Conservation (phyloP, 78 protist species). For the Speleostelium caveatum region DNA sequence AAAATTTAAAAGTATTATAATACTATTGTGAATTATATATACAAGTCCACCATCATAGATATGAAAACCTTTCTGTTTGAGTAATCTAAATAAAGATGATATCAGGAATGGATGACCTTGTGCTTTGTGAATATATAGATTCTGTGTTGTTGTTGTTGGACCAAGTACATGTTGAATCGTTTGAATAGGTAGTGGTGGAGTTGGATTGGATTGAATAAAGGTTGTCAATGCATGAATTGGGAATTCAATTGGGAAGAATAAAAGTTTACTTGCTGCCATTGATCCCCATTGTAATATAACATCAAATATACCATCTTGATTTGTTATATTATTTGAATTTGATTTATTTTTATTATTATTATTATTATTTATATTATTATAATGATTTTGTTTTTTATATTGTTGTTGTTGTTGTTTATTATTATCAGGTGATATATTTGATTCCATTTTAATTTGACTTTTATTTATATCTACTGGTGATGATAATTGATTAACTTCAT, state of each 20-base stretch:
- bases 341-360: too few species aligned
- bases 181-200: slow-evolving; percentile 47
- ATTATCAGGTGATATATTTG: too few species aligned
- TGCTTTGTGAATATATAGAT: not conserved
- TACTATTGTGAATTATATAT: slow-evolving; percentile 41
- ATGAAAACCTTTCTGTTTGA: slow-evolving; percentile 48
- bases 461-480: too few species aligned
- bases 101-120: not conserved
- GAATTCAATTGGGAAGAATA: slow-evolving; percentile 65
- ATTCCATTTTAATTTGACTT: too few species aligned
- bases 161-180: not conserved
- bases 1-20: slow-evolving; percentile 35
- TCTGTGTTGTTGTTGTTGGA: not conserved
- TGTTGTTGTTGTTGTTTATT: slow-evolving; percentile 1
- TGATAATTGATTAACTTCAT: not conserved
- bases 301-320: slow-evolving; percentile 56
- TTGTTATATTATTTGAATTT: too few species aligned
- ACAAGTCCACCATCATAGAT: slow-evolving; percentile 73
- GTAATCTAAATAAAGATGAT: not conserved
- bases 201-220: slow-evolving; percentile 60
- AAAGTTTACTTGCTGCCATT: slow-evolving; percentile 43
- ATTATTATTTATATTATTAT: not conserved
- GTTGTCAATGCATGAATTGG: slow-evolving; percentile 76
- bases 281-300: slow-evolving; percentile 63
- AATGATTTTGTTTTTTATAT: not conserved